Evolutionary conservation across 192 early-diverging fungal species (phyloP).

Genomic region (Jimgerdemannia flammicorona): DNA sequence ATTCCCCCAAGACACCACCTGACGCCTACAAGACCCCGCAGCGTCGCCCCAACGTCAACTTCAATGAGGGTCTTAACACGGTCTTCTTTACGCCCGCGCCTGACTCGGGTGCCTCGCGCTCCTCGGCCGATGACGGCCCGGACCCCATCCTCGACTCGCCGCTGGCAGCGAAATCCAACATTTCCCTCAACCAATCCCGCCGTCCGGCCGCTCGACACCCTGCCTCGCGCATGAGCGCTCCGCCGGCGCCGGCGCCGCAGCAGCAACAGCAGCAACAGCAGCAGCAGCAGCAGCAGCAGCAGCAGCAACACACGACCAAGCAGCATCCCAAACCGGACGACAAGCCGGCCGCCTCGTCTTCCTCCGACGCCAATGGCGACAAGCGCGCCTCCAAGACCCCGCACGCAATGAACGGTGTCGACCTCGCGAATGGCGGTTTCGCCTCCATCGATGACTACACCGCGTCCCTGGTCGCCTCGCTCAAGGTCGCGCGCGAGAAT

Average conservation of each 20-base stretch:
- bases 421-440: too few species aligned
- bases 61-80: not conserved
- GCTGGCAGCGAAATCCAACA: not conserved
- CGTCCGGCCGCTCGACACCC: not conserved
- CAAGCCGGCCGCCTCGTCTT: not conserved
- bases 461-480: too few species aligned
- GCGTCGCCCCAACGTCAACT: not conserved
- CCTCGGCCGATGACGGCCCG: not conserved
- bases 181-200: not conserved
- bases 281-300: not conserved
- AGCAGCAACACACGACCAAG: not conserved
- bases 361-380: not conserved
- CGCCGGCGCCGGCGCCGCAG: not conserved
- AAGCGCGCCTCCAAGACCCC: not conserved
- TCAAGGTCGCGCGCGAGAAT: too few species aligned
- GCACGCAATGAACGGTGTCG: not conserved
- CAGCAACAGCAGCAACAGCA: not conserved
- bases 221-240: not conserved
- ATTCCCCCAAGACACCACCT: not conserved
- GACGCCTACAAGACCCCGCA: not conserved
- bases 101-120: not conserved
- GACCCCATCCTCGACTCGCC: not conserved
- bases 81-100: not conserved
- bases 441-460: too few species aligned
- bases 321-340: not conserved